Conservation (phyloP, 179 eudicot species). For the Heliamphora pulchella region DNA sequence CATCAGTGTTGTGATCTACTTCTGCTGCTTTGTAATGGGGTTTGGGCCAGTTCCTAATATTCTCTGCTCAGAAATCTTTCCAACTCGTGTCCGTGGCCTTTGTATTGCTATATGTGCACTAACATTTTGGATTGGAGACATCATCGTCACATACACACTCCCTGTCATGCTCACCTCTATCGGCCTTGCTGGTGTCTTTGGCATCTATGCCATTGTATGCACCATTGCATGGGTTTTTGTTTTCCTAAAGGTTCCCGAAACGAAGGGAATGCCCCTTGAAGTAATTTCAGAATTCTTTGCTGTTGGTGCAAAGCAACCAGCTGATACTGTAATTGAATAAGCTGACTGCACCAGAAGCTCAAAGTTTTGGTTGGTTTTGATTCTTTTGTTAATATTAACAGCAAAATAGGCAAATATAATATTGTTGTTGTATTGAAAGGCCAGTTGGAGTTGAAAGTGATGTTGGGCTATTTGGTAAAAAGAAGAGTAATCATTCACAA, state of each 20-base stretch:
- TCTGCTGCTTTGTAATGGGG: constrained; percentile 78
- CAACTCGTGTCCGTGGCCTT: constrained; percentile 66
- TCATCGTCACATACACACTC: constrained; percentile 68
- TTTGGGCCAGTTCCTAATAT: constrained; percentile 87
- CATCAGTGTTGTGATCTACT: constrained; percentile 55
- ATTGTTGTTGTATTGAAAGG: not conserved
- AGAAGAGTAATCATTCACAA: constrained; percentile 2
- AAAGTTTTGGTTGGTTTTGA: constrained; percentile 5
- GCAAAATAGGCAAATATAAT: not conserved
- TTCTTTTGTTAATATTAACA: not conserved
- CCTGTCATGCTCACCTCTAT: constrained; percentile 60
- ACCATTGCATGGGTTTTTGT: constrained; percentile 59
- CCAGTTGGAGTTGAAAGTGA: not conserved
- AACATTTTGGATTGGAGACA: constrained; percentile 71
- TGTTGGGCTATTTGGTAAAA: not conserved
- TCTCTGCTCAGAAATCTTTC: constrained; percentile 73
- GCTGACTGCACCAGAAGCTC: not conserved
- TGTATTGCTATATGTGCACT: constrained; percentile 81
- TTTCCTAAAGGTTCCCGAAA: constrained; percentile 71
- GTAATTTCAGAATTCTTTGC: constrained; percentile 78
- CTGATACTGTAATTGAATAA: constrained; percentile 17
- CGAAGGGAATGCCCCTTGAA: constrained; percentile 84
- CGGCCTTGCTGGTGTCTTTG: constrained; percentile 74
- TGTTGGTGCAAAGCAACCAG: constrained; percentile 60
- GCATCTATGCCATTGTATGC: constrained; percentile 64